Percentiles rank a stretch among this genome's conserved stretches.
Evolutionary conservation across 352 stramenopile species (phyloP).

Genomic region (Globisporangium irregulare): DNA sequence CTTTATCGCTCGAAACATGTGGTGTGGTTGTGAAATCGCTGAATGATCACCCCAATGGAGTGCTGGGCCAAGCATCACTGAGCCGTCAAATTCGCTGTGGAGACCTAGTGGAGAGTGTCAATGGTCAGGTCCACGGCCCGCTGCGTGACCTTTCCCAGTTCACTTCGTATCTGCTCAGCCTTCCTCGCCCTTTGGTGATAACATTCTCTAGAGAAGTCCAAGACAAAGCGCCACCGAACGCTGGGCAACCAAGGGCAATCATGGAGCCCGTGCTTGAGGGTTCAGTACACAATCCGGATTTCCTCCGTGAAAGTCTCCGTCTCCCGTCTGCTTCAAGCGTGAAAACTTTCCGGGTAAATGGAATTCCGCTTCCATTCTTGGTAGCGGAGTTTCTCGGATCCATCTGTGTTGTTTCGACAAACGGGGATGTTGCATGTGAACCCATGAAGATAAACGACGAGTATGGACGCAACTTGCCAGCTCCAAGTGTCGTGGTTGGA

Average conservation of each 20-base stretch:
- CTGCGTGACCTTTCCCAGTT: slow-evolving; percentile 81
- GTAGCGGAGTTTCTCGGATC: slow-evolving; percentile 34
- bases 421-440: slow-evolving; percentile 38
- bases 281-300: slow-evolving; percentile 21
- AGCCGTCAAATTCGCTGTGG: slow-evolving; percentile 55
- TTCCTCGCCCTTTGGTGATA: slow-evolving; percentile 66
- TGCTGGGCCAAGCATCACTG: slow-evolving; percentile 65
- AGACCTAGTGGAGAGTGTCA: slow-evolving; percentile 76
- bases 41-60: slow-evolving; percentile 64
- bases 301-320: slow-evolving; percentile 26
- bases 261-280: slow-evolving; percentile 17
- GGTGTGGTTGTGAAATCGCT: slow-evolving; percentile 78
- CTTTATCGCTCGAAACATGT: slow-evolving; percentile 61
- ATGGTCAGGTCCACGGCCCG: slow-evolving; percentile 56
- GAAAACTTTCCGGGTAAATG: slow-evolving; percentile 36
- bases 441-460: slow-evolving; percentile 5
- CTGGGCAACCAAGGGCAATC: background rate
- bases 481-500: slow-evolving; percentile 31
- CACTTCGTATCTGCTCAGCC: slow-evolving; percentile 59
- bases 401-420: slow-evolving; percentile 36
- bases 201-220: slow-evolving; percentile 46
- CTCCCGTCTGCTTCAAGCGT: slow-evolving; percentile 15
- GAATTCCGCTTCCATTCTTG: slow-evolving; percentile 40
- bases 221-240: slow-evolving; percentile 8
- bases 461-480: slow-evolving; percentile 1